A percentile compares a stretch with the other conserved stretches of the same genome.
Conservation (phyloP, 2,329 filamentous ascomycete species). For the Akanthomyces uredinophilus region DNA sequence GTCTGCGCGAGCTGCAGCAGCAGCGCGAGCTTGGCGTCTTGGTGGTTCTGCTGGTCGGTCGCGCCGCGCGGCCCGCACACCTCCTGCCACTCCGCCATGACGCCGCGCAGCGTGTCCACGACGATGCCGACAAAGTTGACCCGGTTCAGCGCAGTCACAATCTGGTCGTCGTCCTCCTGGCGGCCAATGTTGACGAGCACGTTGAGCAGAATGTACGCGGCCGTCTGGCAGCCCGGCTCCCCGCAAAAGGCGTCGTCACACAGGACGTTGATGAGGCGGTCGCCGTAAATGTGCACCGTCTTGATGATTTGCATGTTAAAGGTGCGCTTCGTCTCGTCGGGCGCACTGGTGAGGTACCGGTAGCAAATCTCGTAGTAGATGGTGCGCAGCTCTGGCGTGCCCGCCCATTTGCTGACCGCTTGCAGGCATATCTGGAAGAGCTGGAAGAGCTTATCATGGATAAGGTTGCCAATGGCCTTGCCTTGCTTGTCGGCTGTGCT, state of each 20-base stretch:
- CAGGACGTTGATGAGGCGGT: constrained; percentile 75
- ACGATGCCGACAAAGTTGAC: constrained; percentile 89
- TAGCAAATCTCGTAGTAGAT: constrained; percentile 91
- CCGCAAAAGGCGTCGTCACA: constrained; percentile 92
- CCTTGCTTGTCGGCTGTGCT: constrained; percentile 38
- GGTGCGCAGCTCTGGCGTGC: constrained; percentile 67
- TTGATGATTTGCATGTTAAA: constrained; percentile 62
- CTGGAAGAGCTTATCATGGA: constrained; percentile 85
- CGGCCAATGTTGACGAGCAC: constrained; percentile 69
- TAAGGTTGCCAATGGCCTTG: constrained; percentile 58
- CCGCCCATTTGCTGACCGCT: constrained; percentile 69
- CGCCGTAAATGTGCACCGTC: constrained; percentile 62
- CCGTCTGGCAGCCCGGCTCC: constrained; percentile 73
- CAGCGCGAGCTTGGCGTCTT: constrained; percentile 71
- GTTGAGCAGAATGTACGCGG: constrained; percentile 79
- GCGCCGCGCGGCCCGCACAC: constrained; percentile 36
- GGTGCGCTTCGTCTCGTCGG: constrained; percentile 45
- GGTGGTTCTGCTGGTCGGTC: constrained; percentile 44
- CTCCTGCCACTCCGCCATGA: constrained; percentile 67
- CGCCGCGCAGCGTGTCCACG: constrained; percentile 76
- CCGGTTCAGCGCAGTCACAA: constrained; percentile 74
- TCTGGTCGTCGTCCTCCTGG: constrained; percentile 63
- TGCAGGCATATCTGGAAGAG: constrained; percentile 83
- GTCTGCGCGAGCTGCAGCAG: constrained; percentile 81
- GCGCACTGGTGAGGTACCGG: constrained; percentile 71